Conservation (phyloP, 2,329 filamentous ascomycete species). For the Fonsecaea nubica region DNA sequence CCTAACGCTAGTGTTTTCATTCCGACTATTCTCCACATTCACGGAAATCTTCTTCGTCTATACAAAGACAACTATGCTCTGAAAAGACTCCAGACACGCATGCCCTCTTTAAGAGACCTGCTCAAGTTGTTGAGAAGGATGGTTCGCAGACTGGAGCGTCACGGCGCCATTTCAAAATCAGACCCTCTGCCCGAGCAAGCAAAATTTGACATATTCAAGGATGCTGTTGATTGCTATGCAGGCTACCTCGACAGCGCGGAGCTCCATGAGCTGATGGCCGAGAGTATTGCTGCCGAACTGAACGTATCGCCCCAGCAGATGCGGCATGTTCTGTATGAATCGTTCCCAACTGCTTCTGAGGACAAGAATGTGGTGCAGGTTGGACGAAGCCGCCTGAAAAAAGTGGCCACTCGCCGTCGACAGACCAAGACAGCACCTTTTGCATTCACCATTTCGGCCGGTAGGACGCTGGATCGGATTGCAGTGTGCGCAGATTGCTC, state of each 20-base stretch:
- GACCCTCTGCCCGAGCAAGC: constrained; percentile 68
- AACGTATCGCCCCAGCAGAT: constrained; percentile 82
- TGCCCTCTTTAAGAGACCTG: constrained; percentile 76
- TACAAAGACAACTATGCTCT: constrained; percentile 38
- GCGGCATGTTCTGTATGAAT: constrained; percentile 73
- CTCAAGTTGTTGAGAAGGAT: constrained; percentile 90
- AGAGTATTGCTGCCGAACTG: constrained; percentile 81
- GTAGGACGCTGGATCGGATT: constrained; percentile 85
- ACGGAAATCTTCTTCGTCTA: constrained; percentile 52
- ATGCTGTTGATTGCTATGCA: constrained; percentile 90
- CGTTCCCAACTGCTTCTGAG: constrained; percentile 73
- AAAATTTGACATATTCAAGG: constrained; percentile 86
- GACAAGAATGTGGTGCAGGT: constrained; percentile 66
- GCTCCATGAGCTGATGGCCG: constrained; percentile 66
- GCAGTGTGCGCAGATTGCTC: constrained; percentile 78
- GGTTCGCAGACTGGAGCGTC: constrained; percentile 64
- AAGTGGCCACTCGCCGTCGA: constrained; percentile 53
- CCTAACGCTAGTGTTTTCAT: constrained; percentile 69
- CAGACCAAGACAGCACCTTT: constrained; percentile 60
- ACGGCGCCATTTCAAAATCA: constrained; percentile 9
- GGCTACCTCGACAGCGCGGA: constrained; percentile 74
- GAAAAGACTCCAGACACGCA: constrained; percentile 54
- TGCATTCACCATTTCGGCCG: constrained; percentile 85
- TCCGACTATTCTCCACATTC: constrained; percentile 63
- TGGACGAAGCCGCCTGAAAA: constrained; percentile 68